These are phyloP conservation scores for Fusarium albosuccineum DNA, from an alignment of 2,329 filamentous ascomycete genomes.

Conservation along the genomic window DNA sequence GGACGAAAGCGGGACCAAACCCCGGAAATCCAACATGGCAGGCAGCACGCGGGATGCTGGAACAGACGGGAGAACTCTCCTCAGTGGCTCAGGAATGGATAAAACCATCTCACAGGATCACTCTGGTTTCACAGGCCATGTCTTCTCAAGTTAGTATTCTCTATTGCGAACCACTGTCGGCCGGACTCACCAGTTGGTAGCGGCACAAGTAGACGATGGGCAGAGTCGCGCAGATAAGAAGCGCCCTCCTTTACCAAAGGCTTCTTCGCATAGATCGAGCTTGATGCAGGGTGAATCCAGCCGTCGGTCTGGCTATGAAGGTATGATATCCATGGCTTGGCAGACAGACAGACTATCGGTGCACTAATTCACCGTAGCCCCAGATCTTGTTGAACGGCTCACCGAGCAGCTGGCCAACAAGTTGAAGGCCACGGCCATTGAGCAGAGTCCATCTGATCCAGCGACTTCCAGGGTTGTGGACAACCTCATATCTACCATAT, in stretches of 20 bases:
- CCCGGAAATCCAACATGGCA: background rate
- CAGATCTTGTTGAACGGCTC: background rate
- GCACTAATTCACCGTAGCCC: background rate
- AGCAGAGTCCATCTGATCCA: background rate
- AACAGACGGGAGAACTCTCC: too few species aligned
- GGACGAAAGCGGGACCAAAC: background rate
- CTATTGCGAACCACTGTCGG: too few species aligned
- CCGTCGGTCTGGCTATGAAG: background rate
- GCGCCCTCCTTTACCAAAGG: too few species aligned
- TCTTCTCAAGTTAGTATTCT: slow-evolving; percentile 2
- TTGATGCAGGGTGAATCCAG: too few species aligned
- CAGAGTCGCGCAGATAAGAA: background rate
- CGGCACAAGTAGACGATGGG: too few species aligned
- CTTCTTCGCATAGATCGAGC: too few species aligned
- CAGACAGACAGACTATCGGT: background rate
- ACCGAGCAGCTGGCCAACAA: slow-evolving; percentile 2
- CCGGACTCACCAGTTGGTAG: too few species aligned
- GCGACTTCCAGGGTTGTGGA: slow-evolving; percentile 1
- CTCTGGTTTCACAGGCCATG: background rate
- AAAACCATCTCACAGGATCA: slow-evolving; percentile 27
- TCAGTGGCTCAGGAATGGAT: background rate
- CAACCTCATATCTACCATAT: slow-evolving; percentile 4
- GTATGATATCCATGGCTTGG: background rate
- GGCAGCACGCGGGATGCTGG: background rate
- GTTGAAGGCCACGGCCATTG: background rate